Conservation (phyloP, 2,329 filamentous ascomycete species). For the Truncatella angustata region DNA sequence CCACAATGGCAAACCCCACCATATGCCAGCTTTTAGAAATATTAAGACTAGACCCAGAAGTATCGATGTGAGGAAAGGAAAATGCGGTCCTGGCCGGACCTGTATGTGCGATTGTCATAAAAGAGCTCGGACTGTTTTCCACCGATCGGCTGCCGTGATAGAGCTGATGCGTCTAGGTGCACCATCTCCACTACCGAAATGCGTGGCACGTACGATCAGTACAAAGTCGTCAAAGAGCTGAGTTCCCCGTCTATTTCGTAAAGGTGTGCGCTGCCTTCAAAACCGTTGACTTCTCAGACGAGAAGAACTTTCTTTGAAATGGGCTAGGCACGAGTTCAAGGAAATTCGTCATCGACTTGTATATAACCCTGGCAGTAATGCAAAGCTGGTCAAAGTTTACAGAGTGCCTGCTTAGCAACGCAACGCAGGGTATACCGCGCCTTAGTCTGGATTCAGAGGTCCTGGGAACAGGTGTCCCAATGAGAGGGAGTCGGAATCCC, state of each 20-base stretch:
- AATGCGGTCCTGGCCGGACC: not conserved
- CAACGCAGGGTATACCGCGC: too few species aligned
- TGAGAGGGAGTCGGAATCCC: not conserved
- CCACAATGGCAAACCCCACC: not conserved
- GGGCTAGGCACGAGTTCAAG: not conserved
- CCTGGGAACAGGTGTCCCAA: too few species aligned
- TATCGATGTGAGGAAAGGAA: not conserved
- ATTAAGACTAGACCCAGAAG: constrained; percentile 6
- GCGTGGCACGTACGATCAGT: not conserved
- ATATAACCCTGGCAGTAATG: not conserved
- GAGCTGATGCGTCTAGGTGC: not conserved
- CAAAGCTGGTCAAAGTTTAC: not conserved
- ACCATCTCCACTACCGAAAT: too few species aligned
- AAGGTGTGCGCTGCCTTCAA: not conserved
- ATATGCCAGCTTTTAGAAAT: constrained; percentile 7
- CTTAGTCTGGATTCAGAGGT: too few species aligned
- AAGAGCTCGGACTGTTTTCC: not conserved
- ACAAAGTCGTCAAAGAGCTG: not conserved
- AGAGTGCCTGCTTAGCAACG: too few species aligned
- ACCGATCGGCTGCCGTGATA: not conserved
- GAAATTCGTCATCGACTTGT: not conserved
- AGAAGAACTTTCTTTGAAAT: too few species aligned
- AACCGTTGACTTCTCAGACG: too few species aligned
- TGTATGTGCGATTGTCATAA: constrained; percentile 5
- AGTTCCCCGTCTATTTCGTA: not conserved